Base-by-base conservation (phyloP, 352 stramenopile species). In the Phytophthora quininea region DNA sequence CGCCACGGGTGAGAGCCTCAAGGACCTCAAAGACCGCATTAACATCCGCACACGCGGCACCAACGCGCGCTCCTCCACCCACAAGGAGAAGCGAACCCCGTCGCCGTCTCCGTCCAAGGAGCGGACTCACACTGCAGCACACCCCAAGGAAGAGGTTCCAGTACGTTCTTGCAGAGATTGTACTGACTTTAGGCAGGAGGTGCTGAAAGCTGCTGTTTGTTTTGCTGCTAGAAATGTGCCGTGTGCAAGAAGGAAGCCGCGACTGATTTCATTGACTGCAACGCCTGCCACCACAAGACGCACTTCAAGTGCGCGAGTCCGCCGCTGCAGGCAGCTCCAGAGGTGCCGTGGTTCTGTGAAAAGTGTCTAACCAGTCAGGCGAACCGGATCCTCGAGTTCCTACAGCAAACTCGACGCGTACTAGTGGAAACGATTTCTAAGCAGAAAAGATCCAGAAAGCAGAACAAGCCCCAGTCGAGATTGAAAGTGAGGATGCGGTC, bases 21-120 rank as follows among this genome's bases (percentile, higher is more conserved):
- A 93, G 49, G 85, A 93, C 52, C 89, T 93, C 33, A 90, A 90
- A 49, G 85, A 93, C 57, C 75, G 80, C 3, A 62, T 90, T 10
- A 91, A 91, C 61, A 89, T 92, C 62, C 77, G 80, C 53, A 90
- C 88, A 68, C 77, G 83, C 46, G 83, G 83, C 7, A 83, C 83
- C 1, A 89, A 88, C 62, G 77, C 68, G 14, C 83, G 80, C 11
- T 79, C 77, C 11, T 79, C 77, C 1, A 62, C 73, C n/a, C 70
- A 74, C 47, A 91, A 91, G 54, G 80, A 91, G 35, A 88, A 88
- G 54, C 84, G 78, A n/a, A 58, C 69, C 33, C 60, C 54, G 0
- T 37, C 53, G 2, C 67, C 77, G 38, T 66, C 70, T 7, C 70
- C 59, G 4, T 71, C 67, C 4, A 82, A 76, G 46, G 71, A 79